Base-by-base conservation (phyloP, 208 protist species). In the Acanthamoeba culbertsoni region DNA sequence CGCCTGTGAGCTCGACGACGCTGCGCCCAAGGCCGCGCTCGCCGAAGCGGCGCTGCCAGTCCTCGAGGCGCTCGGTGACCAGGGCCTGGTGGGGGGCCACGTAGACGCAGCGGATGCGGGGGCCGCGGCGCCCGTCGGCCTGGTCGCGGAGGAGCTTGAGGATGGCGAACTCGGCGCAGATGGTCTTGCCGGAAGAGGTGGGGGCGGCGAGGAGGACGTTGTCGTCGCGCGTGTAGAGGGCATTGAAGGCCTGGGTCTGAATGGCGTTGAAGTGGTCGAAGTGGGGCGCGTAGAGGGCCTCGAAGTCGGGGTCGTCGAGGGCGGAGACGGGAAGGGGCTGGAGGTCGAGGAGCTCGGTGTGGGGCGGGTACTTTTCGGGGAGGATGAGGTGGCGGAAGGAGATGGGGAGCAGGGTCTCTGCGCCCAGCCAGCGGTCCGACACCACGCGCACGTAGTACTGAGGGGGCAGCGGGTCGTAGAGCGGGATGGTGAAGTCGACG, bases 41-140 rank as follows among this genome's bases (percentile, higher is more conserved):
- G 43, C 86, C 77, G 93, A 99, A 98, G 33, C 98, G 97, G 5
- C 94, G 88, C 10, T 88, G 93, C 99, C 99, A 99, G 95, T 99
- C 99, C 8, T 97, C 95, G 95, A 99, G 94, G 31, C 99, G 97
- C 97, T 99, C 99, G 94, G 98, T 98, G 59, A 99, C 99, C n/a
- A 99, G 97, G 0, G 99, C 99, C 96, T 99, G 99, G n/a, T 99
- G 95, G n/a, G 99, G 99, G 16, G 98, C 99, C 86, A 99, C 99
- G 96, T 99, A 99, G n/a, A 99, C 98, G 65, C 35, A 93, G 94
- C 42, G 95, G 75, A 63, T 92, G 93, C 2, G 86, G 92, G 53
- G 35, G 98, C 97, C 96, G 99, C 99, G 68, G 95, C 96, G n/a
- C 65, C 14, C 28, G 98, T 97, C 63, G 97, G 97, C 94, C 93